A percentile compares a stretch with the other conserved stretches of the same genome.
Conservation (phyloP, 2,329 filamentous ascomycete species). For the Pseudogymnoascus sp. region DNA sequence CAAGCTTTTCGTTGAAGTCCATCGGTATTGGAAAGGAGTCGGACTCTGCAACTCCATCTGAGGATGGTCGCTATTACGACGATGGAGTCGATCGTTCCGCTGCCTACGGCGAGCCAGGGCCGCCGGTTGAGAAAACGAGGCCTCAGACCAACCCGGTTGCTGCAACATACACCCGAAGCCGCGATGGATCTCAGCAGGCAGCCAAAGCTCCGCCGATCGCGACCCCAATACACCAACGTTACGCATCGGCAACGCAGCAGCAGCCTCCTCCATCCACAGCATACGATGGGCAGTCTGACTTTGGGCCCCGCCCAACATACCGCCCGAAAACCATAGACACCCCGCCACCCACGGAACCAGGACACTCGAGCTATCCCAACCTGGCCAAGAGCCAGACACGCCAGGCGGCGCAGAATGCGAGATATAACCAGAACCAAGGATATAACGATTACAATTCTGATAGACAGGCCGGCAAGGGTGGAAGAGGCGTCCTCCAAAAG, state of each 20-base stretch:
- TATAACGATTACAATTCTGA: conserved; percentile 40
- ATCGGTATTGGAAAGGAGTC: conserved; percentile 51
- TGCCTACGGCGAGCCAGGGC: conserved; percentile 16
- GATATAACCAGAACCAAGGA: conserved; percentile 37
- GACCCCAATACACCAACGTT: conserved; percentile 35
- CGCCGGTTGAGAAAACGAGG: background rate
- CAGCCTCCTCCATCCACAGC: background rate
- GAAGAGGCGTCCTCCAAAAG: conserved; percentile 64
- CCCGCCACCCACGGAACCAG: conserved; percentile 40
- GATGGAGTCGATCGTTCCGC: conserved; percentile 19
- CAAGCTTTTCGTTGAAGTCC: conserved; percentile 55
- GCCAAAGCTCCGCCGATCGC: conserved; percentile 32
- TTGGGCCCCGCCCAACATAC: conserved; percentile 29
- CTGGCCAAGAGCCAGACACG: conserved; percentile 2
- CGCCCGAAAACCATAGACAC: conserved; percentile 35
- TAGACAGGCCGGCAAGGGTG: conserved; percentile 28
- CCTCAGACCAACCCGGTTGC: background rate
- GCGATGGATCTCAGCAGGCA: conserved; percentile 28
- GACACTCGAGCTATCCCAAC: conserved; percentile 13
- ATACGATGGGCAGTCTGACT: conserved; percentile 3
- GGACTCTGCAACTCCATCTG: conserved; percentile 17
- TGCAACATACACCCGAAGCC: conserved; percentile 19
- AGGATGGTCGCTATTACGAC: conserved; percentile 18
- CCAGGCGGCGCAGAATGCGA: conserved; percentile 38
- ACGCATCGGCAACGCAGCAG: conserved; percentile 25